Base-by-base conservation (phyloP, 2,329 filamentous ascomycete species). In the Diaporthe humulicola region DNA sequence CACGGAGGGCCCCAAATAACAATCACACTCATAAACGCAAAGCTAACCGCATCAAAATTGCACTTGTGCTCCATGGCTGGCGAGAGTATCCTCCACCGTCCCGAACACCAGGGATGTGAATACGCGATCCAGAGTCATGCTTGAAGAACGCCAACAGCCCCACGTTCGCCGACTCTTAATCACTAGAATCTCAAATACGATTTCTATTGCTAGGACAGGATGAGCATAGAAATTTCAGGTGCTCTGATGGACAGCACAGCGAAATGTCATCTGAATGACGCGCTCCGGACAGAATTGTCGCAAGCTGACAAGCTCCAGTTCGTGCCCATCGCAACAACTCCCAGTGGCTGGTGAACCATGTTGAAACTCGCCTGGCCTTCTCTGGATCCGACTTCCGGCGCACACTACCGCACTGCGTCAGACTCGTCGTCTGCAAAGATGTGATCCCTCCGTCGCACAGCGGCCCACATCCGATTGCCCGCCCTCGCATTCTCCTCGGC, bases 371-470 rank as follows among this genome's bases (percentile, higher is more conserved):
- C 17, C 45, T 15, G 30, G 22, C 7, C 30, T 22, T n/a, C 14
- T 17, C 4, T 28, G 30, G 33, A 4, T 52, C 5, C 22, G 33
- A 15, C 3, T 10, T 14, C 22, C 50, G 10, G 3, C 0, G 30
- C 14, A 50, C 28, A 5, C 17, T 67, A 67, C 14, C 42, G 22
- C n/a, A 40, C n/a, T 10, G 30, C 22, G 30, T 52, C 64, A 25
- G 30, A 15, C 22, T 66, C 61, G 12, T 50, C 61, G 30, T 52
- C 61, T 14, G 64, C 64, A n/a, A 67, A 67, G 52, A 90, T 86
- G 8, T 81, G 81, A 73, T 90, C 85, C 80, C 90, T 90, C 42
- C 84, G 83, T 45, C 78, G 80, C 3, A 90, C 88, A 6, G 89
- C 85, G 2, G 82, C 78, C 89, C 89, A 91, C 0, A 71, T 40